A percentile compares a stretch with the other conserved stretches of the same genome.
Evolutionary conservation across 2,329 filamentous ascomycete species (phyloP).

Genomic region (Metarhizium sp.): DNA sequence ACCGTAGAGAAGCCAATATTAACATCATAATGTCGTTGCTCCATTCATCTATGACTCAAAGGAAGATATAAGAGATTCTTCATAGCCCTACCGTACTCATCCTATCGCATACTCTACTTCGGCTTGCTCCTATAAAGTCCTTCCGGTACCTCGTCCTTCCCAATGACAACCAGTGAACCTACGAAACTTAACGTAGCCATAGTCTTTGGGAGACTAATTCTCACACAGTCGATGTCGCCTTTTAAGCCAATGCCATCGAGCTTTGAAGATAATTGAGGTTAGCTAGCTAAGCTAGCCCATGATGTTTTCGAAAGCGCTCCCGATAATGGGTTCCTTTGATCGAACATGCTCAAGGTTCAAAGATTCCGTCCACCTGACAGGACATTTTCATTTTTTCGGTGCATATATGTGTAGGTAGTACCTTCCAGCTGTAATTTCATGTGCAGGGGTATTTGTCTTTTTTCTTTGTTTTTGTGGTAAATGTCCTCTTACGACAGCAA

Average conservation of each 20-base stretch:
- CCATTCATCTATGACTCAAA: conserved; percentile 27
- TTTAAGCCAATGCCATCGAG: background rate
- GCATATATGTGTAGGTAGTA: background rate
- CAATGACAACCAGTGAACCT: background rate
- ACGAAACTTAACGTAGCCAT: background rate
- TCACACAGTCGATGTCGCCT: background rate
- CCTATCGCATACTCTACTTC: conserved; percentile 3
- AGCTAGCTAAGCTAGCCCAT: background rate
- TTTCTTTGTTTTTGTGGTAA: background rate
- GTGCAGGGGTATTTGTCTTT: background rate
- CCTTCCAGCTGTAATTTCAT: background rate
- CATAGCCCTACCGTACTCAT: conserved; percentile 9
- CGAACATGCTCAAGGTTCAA: background rate
- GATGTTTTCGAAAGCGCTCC: too few species aligned
- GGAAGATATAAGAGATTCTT: conserved; percentile 25
- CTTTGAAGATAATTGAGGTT: background rate
- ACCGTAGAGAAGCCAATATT: background rate
- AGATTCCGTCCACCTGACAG: background rate
- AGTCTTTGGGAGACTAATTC: background rate
- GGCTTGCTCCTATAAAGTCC: background rate
- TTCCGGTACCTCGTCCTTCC: background rate
- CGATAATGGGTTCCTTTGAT: background rate
- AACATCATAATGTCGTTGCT: conserved; percentile 17
- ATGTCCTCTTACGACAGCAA: conserved; percentile 4
- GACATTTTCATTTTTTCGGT: background rate